A percentile compares a stretch with the other conserved stretches of the same genome.
These are phyloP conservation scores for Myriosclerotinia curreyana DNA, from an alignment of 2,329 filamentous ascomycete genomes.

Conservation along the genomic window DNA sequence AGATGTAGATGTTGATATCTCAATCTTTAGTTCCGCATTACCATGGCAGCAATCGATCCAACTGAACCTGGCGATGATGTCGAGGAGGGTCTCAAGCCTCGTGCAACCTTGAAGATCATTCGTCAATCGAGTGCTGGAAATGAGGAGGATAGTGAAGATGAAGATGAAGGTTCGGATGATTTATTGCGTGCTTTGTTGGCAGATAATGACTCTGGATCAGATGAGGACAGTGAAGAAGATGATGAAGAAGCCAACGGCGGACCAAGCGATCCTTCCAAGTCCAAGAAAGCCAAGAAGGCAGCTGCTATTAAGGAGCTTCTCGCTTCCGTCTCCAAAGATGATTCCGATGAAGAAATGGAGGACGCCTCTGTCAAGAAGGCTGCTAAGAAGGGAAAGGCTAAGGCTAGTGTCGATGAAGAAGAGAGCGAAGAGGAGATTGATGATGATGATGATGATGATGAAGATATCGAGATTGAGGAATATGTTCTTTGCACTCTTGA, in stretches of 20 bases:
- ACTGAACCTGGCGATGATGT: slow-evolving; percentile 65
- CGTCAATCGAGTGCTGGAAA: slow-evolving; percentile 67
- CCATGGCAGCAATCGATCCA: slow-evolving; percentile 97
- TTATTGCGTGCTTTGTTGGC: slow-evolving; percentile 52
- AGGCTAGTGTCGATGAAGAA: slow-evolving; percentile 56
- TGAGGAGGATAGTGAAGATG: slow-evolving; percentile 62
- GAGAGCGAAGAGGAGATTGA: slow-evolving; percentile 52
- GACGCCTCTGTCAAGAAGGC: slow-evolving; percentile 61
- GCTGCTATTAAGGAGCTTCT: slow-evolving; percentile 76
- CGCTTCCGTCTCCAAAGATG: slow-evolving; percentile 59
- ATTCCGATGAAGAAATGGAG: slow-evolving; percentile 70
- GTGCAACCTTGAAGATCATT: slow-evolving; percentile 88
- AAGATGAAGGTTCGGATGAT: slow-evolving; percentile 36
- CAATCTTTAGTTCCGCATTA: slow-evolving; percentile 77
- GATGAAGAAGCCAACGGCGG: slow-evolving; percentile 81
- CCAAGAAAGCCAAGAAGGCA: slow-evolving; percentile 78
- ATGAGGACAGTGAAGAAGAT: slow-evolving; percentile 51
- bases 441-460: slow-evolving; percentile 54
- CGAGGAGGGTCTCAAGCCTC: slow-evolving; percentile 60
- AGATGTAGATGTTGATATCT: slow-evolving; percentile 25
- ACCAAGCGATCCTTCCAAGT: slow-evolving; percentile 86
- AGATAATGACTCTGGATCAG: slow-evolving; percentile 51
- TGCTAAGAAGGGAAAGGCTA: slow-evolving; percentile 68
- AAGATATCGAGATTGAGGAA: slow-evolving; percentile 72
- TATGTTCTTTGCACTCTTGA: slow-evolving; percentile 95